Evolutionary conservation across 169 alveolate species (phyloP).

Genomic region (Plasmodium gaboni): DNA sequence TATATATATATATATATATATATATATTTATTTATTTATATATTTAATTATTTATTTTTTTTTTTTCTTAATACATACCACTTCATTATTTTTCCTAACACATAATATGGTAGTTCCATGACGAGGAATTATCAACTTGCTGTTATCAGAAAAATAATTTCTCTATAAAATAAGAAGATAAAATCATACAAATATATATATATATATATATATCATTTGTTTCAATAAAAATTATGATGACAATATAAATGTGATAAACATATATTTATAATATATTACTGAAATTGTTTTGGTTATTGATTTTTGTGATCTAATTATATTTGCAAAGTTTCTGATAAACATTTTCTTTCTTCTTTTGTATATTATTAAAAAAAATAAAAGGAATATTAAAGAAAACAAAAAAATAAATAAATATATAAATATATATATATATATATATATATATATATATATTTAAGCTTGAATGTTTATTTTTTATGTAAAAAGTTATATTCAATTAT

Average conservation of each 20-base stretch:
- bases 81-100: constrained; percentile 81
- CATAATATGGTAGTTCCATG: constrained; percentile 85
- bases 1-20: no score
- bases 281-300: constrained; percentile 35
- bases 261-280: constrained; percentile 15
- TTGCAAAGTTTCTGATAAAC: constrained; percentile 50
- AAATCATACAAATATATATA: neutral
- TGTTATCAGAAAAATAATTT: constrained; percentile 62
- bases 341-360: constrained; percentile 36
- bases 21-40: neutral
- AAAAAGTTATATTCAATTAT: no score
- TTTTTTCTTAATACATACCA: constrained; percentile 58
- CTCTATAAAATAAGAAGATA: constrained; percentile 42
- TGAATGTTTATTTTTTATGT: no score
- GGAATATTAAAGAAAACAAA: neutral
- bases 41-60: neutral
- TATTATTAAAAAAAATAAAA: neutral
- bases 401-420: no score
- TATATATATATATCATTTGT: neutral
- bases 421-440: no score
- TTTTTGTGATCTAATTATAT: constrained; percentile 22
- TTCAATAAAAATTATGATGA: neutral
- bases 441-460: no score
- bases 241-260: neutral
- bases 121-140: constrained; percentile 76